A percentile compares a stretch with the other conserved stretches of the same genome.
phyloP scores from a whole-genome alignment of 2,329 filamentous ascomycete genomes.

The Fusarium sp. region DNA sequence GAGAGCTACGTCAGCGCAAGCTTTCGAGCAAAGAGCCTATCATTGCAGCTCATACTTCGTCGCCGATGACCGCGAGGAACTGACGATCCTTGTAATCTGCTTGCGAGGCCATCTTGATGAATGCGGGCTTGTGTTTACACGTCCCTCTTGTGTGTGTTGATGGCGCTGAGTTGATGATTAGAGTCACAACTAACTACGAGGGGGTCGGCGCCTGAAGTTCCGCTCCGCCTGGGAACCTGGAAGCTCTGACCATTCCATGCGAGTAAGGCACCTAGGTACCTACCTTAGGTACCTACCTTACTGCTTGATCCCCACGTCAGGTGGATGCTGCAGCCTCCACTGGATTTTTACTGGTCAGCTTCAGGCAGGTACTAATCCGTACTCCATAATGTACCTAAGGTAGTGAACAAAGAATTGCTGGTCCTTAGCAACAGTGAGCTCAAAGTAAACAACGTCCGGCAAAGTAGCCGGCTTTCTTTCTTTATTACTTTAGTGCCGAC shows the following conservation, averaged over 20 bases:
- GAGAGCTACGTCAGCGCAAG: conserved; percentile 41
- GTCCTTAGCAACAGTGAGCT: conserved; percentile 30
- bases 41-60: conserved; percentile 73
- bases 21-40: conserved; percentile 1
- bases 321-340: conserved; percentile 14
- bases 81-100: conserved; percentile 83
- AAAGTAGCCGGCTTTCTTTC: background rate
- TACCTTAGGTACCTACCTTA: background rate
- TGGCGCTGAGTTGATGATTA: conserved; percentile 24
- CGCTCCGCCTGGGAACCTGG: conserved; percentile 26
- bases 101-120: conserved; percentile 57
- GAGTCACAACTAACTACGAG: conserved; percentile 2
- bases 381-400: background rate
- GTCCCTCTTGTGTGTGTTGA: conserved; percentile 25
- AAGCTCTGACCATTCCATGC: conserved; percentile 42
- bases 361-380: conserved; percentile 21
- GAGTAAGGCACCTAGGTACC: background rate
- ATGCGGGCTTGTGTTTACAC: conserved; percentile 6
- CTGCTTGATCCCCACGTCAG: conserved; percentile 26
- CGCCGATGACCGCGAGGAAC: conserved; percentile 96
- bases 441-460: conserved; percentile 42
- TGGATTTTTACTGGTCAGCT: conserved; percentile 17
- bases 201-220: conserved; percentile 39
- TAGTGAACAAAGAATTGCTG: conserved; percentile 32
- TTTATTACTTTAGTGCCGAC: background rate